Evolutionary conservation across 441 rosid genomes (phyloP).

Genomic region (Erodium moschatum): DNA sequence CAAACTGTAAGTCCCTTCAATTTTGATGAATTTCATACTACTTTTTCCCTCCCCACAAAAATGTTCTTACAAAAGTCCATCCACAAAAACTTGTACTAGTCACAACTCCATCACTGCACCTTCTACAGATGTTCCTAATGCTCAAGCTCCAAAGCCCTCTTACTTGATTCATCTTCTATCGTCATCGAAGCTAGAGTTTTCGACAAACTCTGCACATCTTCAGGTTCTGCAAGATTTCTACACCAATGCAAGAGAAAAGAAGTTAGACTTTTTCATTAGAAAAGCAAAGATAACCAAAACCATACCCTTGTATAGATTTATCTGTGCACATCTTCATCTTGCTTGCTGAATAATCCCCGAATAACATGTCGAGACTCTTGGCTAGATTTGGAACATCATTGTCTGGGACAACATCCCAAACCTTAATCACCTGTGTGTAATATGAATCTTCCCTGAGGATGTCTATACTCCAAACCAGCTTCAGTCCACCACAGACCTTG

Average conservation of each 20-base stretch:
- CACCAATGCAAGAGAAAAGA: not conserved
- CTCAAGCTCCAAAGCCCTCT: not conserved
- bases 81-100: too few relatives aligned
- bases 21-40: too few relatives aligned
- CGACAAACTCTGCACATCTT: not conserved
- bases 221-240: not conserved
- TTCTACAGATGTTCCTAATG: too few relatives aligned
- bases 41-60: too few relatives aligned
- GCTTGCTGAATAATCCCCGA: not conserved
- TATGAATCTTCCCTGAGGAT: not conserved
- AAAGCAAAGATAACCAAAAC: not conserved
- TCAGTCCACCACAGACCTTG: not conserved
- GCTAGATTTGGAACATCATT: conserved; percentile 3
- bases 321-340: not conserved
- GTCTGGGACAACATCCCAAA: not conserved
- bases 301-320: conserved; percentile 3
- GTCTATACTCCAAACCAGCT: not conserved
- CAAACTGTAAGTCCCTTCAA: too few relatives aligned
- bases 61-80: too few relatives aligned
- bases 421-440: not conserved
- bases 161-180: not conserved
- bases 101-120: too few relatives aligned
- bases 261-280: not conserved
- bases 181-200: not conserved
- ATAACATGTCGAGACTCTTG: not conserved